Evolutionary conservation across 768 basidiomycete species (phyloP), one percentile per base, ranked within the genome.

Genomic region (Nevesoporus exiguus): DNA sequence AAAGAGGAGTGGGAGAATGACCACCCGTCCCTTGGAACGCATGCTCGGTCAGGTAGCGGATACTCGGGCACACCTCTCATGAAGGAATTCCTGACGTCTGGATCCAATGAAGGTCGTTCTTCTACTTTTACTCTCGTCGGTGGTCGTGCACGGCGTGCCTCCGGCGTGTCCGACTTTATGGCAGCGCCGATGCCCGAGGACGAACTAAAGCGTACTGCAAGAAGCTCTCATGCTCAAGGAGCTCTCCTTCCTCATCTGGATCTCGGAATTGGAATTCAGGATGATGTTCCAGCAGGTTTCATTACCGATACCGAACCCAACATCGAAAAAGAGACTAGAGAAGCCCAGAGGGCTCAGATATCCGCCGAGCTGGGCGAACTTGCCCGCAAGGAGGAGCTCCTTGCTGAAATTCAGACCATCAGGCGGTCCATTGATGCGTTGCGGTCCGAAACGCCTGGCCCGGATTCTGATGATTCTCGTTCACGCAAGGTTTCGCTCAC

Each of bases 1-100:
- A 83, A 86, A 49, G 80, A 80, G 36, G 83, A 86, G 53, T 98
- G 95, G 95, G 93, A 96, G 66, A 84, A 78, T 61, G 85, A 90
- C 45, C 92, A 97, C 65, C 87, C 88, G 5, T 75, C 79, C 39
- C 72, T 83, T 52, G 64, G 71, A 53, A 83, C 77, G 63, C 82
- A 89, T 67, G 82, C 75, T 33, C 77, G 89, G 15, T 72, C 80
- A 31, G 80, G 82, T 50, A 90, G 87, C 60, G 79, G 77, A 33
- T 71, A 81, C 44, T 89, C 89, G 19, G 79, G 74, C 52, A 75
- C 77, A 30, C 85, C 85, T 33, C 72, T 90, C 49, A 82, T 88
- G 74, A 88, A 85, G 66, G 85, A 84, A 43, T 74, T 77, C 36
- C 81, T 82, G 3, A 70, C 74, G 2, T 74, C 71, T 36, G 82